Base-by-base conservation (phyloP, 2,329 filamentous ascomycete genomes). In the Aspergillus sp. region DNA sequence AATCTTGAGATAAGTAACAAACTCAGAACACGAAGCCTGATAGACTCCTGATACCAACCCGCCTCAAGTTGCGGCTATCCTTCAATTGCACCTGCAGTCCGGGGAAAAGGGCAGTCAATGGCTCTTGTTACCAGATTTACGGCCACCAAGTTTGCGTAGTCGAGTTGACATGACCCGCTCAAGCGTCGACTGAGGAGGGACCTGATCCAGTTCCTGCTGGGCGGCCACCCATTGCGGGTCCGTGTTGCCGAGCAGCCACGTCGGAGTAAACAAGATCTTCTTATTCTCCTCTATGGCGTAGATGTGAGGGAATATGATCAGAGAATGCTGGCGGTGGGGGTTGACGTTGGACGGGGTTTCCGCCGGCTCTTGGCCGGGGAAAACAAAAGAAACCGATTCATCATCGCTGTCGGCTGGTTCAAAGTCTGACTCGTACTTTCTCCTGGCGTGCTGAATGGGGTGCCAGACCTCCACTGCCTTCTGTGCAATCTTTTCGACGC, bases 361-460 rank as follows among this genome's bases (percentile, higher is more conserved):
- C 40, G 21, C 40, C 19, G 40, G 21, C 40, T 42, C 40, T 42
- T 29, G 45, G 34, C 25, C 38, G 29, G 49, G 41, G 44, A 44
- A 54, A 45, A 49, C 32, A 43, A 59, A 59, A 17, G 40, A 31
- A 23, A 43, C 38, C 55, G 48, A 52, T 47, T 56, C 50, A 43
- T 49, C 47, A 23, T 59, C 49, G 42, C 43, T 47, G 42, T 52
- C 34, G 42, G 49, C 36, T 19, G 41, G 25, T 36, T 55, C 55
- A 19, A 59, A 59, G 11, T 55, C 50, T 29, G 40, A 54, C 50
- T 47, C 50, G 14, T 55, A 62, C 25, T 51, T 56, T 38, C 48
- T 13, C 47, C 40, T 19, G 11, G 45, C 52, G 45, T 47, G 50
- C 45, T 59, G 52, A 25, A 57, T 54, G 14, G 49, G 47, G 34